Evolutionary conservation across 441 rosid species (phyloP).

Genomic region (Eutrema salsugineum): DNA sequence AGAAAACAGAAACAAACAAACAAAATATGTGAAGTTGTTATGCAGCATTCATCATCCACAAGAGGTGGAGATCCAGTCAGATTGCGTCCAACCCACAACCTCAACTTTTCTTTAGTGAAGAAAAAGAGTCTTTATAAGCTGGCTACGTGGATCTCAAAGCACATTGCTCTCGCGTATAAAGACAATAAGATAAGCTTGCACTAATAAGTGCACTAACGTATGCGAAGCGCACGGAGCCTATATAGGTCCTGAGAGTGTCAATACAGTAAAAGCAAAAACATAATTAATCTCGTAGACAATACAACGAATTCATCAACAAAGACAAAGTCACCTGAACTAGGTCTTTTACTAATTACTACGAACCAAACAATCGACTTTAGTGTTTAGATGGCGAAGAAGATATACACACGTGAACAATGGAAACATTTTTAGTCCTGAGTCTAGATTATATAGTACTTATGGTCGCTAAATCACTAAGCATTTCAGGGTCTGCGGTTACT

Average conservation of each 20-base stretch:
- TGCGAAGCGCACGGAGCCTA: not conserved
- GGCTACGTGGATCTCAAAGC: conserved; percentile 12
- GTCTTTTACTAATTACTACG: not conserved
- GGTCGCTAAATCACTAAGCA: not conserved
- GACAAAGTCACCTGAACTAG: not conserved
- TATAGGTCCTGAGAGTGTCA: not conserved
- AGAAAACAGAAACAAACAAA: not conserved
- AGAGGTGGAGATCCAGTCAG: conserved; percentile 26
- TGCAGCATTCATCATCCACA: not conserved
- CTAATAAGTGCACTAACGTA: not conserved
- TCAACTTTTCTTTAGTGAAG: not conserved
- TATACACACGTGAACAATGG: not conserved
- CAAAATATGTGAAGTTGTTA: not conserved
- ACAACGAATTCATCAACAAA: not conserved
- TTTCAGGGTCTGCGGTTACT: not conserved
- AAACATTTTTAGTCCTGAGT: not conserved
- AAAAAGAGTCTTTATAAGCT: not conserved
- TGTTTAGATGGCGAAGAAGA: not conserved
- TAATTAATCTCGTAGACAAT: not conserved
- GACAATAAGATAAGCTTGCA: not conserved
- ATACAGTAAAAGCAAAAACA: not conserved
- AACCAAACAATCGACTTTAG: not conserved
- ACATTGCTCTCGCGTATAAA: conserved; percentile 4
- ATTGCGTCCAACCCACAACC: conserved; percentile 14
- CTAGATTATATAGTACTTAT: not conserved